A percentile compares a stretch with the other conserved stretches of the same genome.
Evolutionary conservation across 2,329 filamentous ascomycete species (phyloP).

Genomic region (Cryoendolithus antarcticus): DNA sequence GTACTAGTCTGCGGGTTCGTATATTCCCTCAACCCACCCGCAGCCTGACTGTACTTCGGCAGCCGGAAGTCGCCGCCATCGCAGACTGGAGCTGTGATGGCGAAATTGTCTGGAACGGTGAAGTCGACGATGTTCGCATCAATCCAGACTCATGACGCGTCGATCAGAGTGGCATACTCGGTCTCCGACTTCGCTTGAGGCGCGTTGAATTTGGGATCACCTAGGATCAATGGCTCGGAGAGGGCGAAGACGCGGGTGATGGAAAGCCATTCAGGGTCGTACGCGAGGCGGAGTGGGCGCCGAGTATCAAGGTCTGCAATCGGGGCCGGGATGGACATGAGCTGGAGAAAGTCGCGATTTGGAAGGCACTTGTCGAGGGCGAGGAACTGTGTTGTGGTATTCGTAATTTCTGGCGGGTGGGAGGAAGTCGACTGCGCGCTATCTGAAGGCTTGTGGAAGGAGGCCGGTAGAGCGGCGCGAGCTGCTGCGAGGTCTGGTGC

Average conservation of each 20-base stretch:
- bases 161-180: conserved; percentile 43
- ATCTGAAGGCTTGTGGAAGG: conserved; percentile 40
- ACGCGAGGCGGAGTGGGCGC: conserved; percentile 53
- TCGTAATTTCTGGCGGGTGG: conserved; percentile 60
- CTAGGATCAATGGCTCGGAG: conserved; percentile 46
- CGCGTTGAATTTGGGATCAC: conserved; percentile 41
- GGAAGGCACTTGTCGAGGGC: conserved; percentile 85
- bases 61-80: conserved; percentile 3
- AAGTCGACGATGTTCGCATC: conserved; percentile 51
- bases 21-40: conserved; percentile 56
- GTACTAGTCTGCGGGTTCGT: conserved; percentile 70
- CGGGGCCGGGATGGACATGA: conserved; percentile 46
- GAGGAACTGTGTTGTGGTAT: conserved; percentile 70
- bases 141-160: conserved; percentile 64
- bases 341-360: conserved; percentile 69
- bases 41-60: conserved; percentile 14
- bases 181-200: conserved; percentile 39
- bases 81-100: conserved; percentile 60
- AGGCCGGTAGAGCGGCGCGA: conserved; percentile 62
- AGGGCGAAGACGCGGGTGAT: conserved; percentile 72
- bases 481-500: conserved; percentile 9
- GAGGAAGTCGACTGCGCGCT: not conserved
- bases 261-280: conserved; percentile 91
- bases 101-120: conserved; percentile 65
- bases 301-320: conserved; percentile 16